Evolutionary conservation across 2,329 filamentous ascomycete species (phyloP), one percentile per base, ranked within the genome.

Genomic region (Pyrenophora teres): DNA sequence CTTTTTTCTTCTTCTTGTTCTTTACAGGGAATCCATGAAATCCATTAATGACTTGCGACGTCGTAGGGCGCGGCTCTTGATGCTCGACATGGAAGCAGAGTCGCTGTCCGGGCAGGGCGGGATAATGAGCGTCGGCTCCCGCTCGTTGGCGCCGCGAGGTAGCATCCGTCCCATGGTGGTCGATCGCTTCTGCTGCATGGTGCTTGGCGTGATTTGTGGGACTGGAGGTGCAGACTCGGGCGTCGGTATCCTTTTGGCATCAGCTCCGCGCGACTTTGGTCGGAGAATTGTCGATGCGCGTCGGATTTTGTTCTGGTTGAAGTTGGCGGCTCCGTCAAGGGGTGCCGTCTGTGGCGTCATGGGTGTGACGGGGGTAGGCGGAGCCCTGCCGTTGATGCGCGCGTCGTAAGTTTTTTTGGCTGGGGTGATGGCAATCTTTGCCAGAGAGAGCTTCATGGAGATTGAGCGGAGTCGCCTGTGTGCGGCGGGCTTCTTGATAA

Each of bases 1-100:
- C 27, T 9, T 13, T 36, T 15, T 15, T 15, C 15, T 15, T 15
- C 15, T 15, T 15, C 15, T 15, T 15, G 15, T 15, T 15, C 15
- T 15, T 39, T 56, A 56, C 16, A 66, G 46, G 40, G 60, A 60
- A 41, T 56, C 51, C 39, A 72, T 62, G 42, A 73, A 60, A 44
- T 71, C 70, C 68, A 74, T 71, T 21, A 73, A 53, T 32, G 70
- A 73, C 55, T 71, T 74, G 38, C 72, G 63, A 63, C 74, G 74
- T 36, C 63, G 65, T 27, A 74, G 35, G 32, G 59, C 60, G 35
- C 64, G 62, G 38, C 58, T 57, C 52, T 69, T 72, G 40, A 65
- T 45, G 50, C 52, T 62, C 25, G 52, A 50, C 42, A 54, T 46
- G 27, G 53, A 21, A 31, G 65, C 57, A n/a, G 36, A 47, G 30